A percentile compares a stretch with the other conserved stretches of the same genome.
These are phyloP conservation scores for Arthrinium phaeospermum DNA, from an alignment of 2,329 filamentous ascomycete genomes.

Conservation along the genomic window DNA sequence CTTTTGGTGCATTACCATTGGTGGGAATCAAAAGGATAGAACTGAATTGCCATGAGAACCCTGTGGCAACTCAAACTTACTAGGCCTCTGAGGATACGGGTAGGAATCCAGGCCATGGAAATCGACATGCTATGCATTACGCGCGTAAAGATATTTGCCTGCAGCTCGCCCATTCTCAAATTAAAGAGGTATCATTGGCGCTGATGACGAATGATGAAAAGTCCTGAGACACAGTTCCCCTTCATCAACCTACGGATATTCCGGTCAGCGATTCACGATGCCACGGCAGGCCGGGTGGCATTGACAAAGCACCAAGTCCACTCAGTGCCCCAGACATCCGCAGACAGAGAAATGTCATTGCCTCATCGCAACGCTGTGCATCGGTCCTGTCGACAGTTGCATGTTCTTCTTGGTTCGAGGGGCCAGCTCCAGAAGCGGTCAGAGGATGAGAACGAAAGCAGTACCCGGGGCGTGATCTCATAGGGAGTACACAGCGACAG, in stretches of 20 bases:
- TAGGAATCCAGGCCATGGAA: background rate
- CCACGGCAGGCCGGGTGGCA: background rate
- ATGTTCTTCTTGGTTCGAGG: background rate
- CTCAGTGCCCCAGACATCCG: background rate
- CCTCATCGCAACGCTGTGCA: background rate
- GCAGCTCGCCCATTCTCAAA: background rate
- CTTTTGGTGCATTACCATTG: background rate
- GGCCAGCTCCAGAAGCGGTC: background rate
- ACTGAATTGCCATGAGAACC: background rate
- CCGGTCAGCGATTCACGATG: background rate
- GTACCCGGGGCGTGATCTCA: background rate
- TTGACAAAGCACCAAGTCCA: no score
- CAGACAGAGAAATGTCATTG: background rate
- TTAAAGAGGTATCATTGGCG: background rate
- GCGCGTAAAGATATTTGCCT: background rate
- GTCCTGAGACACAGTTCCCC: background rate
- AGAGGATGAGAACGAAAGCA: background rate
- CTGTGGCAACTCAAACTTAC: background rate
- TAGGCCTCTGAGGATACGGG: background rate
- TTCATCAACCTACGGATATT: background rate
- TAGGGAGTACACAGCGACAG: background rate
- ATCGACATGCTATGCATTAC: background rate
- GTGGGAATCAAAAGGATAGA: background rate
- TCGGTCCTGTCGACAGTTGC: background rate
- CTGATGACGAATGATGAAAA: background rate